phyloP scores from a whole-genome alignment of 108 stramenopile genomes.

The Parietichytrium sp. region DNA sequence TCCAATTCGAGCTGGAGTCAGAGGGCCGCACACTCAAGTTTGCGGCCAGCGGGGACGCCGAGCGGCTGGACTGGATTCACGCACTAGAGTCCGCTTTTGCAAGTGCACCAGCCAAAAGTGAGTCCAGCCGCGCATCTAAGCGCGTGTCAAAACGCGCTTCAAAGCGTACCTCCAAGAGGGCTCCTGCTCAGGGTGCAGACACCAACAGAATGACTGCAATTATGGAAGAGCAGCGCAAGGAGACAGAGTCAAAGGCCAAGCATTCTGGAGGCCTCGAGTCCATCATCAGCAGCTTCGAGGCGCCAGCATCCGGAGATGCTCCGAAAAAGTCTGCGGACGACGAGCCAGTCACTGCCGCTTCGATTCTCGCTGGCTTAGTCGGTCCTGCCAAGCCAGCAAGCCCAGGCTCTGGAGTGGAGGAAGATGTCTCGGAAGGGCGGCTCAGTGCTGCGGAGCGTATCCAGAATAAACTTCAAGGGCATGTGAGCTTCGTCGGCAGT shows the following conservation, averaged over 20 bases:
- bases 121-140: neutral
- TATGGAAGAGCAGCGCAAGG: too few relatives aligned
- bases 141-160: neutral
- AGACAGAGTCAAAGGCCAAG: neutral
- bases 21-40: neutral
- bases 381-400: too few relatives aligned
- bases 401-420: too few relatives aligned
- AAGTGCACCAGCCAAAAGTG: neutral
- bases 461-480: constrained; percentile 3
- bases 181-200: too few relatives aligned
- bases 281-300: neutral
- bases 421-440: too few relatives aligned
- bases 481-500: neutral
- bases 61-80: neutral
- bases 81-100: neutral
- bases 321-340: neutral
- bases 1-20: neutral
- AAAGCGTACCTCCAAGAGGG: too few relatives aligned
- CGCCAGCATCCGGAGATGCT: neutral
- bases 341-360: neutral
- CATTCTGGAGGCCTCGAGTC: too few relatives aligned
- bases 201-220: too few relatives aligned
- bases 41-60: constrained; percentile 10
- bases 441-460: constrained; percentile 1
- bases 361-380: too few relatives aligned